A percentile compares a stretch with the other conserved stretches of the same genome.
These are phyloP conservation scores for Rhododendron ferrugineum DNA, from an alignment of 148 eudicot species.

Conservation along the genomic window DNA sequence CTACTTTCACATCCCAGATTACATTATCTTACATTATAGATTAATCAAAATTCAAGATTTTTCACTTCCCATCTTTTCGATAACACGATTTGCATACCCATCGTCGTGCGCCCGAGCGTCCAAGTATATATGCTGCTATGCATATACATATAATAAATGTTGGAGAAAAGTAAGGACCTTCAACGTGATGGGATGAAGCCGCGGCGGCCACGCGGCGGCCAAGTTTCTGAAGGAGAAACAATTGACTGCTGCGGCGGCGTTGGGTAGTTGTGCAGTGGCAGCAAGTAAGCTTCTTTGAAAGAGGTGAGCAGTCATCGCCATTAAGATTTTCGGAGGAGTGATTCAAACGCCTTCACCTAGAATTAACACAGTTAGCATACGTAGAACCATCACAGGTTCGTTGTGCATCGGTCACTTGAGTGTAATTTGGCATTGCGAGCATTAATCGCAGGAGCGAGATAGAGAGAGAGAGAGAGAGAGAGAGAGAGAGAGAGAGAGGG, in stretches of 20 bases:
- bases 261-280: background rate
- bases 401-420: background rate
- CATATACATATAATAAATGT: background rate
- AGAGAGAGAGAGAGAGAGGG: background rate
- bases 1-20: background rate
- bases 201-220: conserved; percentile 1
- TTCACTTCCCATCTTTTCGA: background rate
- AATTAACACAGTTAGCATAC: background rate
- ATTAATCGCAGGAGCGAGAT: background rate
- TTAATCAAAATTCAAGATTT: background rate
- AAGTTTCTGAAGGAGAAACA: conserved; percentile 9
- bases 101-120: background rate
- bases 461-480: background rate
- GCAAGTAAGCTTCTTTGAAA: conserved; percentile 16
- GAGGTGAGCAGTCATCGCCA: conserved; percentile 17
- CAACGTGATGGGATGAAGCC: conserved; percentile 5
- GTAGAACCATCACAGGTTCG: background rate
- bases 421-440: background rate
- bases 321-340: conserved; percentile 17
- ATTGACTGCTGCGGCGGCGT: background rate
- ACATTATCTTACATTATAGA: background rate
- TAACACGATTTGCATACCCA: background rate
- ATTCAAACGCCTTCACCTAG: conserved; percentile 9
- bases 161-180: conserved; percentile 3
- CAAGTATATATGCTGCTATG: too few relatives aligned